phyloP scores from a whole-genome alignment of 2,329 filamentous ascomycete genomes.

The Diaporthe nobilis region DNA sequence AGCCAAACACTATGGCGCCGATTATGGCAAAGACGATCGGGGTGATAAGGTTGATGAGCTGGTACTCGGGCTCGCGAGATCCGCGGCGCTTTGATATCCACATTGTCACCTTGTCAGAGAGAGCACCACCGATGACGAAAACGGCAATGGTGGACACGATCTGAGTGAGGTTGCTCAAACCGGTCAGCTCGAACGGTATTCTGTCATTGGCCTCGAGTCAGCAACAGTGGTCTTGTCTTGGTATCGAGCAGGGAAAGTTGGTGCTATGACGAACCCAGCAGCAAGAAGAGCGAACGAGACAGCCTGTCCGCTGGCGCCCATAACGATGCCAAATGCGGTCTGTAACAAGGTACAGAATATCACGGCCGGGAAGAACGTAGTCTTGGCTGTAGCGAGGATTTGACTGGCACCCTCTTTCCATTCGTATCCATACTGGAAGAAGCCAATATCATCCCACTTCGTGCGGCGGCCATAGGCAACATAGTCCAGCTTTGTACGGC shows the following conservation, averaged over 20 bases:
- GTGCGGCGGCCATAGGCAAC: slow-evolving; percentile 47
- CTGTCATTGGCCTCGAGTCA: neutral
- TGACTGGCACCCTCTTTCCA: slow-evolving; percentile 45
- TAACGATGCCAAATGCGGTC: slow-evolving; percentile 47
- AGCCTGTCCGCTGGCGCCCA: slow-evolving; percentile 48
- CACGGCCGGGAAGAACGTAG: slow-evolving; percentile 51
- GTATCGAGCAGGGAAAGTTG: neutral
- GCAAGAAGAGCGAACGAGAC: slow-evolving; percentile 45
- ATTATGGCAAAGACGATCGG: slow-evolving; percentile 16
- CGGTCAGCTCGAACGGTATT: slow-evolving; percentile 10
- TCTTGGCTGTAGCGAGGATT: slow-evolving; percentile 49
- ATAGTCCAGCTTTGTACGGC: slow-evolving; percentile 48
- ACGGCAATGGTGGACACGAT: slow-evolving; percentile 16
- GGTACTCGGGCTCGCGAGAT: slow-evolving; percentile 19
- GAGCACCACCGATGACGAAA: slow-evolving; percentile 16
- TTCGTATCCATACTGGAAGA: slow-evolving; percentile 50
- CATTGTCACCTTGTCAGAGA: slow-evolving; percentile 22
- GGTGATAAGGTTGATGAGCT: neutral
- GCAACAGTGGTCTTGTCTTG: neutral
- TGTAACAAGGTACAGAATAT: slow-evolving; percentile 51
- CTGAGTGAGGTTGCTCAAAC: slow-evolving; percentile 17
- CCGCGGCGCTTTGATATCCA: slow-evolving; percentile 37
- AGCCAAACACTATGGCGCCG: slow-evolving; percentile 1
- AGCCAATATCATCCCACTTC: slow-evolving; percentile 48
- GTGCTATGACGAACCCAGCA: slow-evolving; percentile 42